Conservation (phyloP, 176 grass and related monocot species). For the Otatea glauca region DNA sequence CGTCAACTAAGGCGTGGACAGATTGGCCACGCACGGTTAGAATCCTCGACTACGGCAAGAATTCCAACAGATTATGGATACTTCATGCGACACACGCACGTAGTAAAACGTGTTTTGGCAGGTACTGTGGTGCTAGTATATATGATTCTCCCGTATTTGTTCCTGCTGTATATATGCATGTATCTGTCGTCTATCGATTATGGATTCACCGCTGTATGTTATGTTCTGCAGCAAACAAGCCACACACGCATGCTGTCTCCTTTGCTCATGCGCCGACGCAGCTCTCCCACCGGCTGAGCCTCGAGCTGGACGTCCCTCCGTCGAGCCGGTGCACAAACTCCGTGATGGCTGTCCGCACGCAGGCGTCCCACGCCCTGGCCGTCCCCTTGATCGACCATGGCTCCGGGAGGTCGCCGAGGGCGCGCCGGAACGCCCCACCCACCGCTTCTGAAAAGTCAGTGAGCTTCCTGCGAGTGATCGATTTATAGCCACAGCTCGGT, state of each 20-base stretch:
- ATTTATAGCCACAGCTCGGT: background rate
- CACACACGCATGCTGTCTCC: background rate
- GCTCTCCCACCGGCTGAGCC: background rate
- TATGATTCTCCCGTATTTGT: too few species aligned
- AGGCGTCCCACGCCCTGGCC: conserved; percentile 11
- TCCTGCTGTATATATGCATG: too few species aligned
- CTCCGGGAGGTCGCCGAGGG: background rate
- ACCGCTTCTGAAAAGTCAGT: background rate
- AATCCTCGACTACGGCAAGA: too few species aligned
- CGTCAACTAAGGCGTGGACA: too few species aligned
- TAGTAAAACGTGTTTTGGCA: too few species aligned
- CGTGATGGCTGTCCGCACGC: background rate
- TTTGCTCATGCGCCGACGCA: background rate
- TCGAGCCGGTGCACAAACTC: background rate
- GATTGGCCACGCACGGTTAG: too few species aligned
- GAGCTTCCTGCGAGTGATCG: background rate
- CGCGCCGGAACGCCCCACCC: background rate
- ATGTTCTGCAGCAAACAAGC: background rate
- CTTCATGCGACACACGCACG: accelerated
- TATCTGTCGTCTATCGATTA: too few species aligned
- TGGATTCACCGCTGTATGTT: background rate
- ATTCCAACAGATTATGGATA: too few species aligned
- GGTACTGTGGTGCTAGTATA: too few species aligned
- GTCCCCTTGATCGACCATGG: conserved; percentile 20
- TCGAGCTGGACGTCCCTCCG: conserved; percentile 34